phyloP scores from a whole-genome alignment of 345 rosid species.

The Eucalyptus fibrosa region DNA sequence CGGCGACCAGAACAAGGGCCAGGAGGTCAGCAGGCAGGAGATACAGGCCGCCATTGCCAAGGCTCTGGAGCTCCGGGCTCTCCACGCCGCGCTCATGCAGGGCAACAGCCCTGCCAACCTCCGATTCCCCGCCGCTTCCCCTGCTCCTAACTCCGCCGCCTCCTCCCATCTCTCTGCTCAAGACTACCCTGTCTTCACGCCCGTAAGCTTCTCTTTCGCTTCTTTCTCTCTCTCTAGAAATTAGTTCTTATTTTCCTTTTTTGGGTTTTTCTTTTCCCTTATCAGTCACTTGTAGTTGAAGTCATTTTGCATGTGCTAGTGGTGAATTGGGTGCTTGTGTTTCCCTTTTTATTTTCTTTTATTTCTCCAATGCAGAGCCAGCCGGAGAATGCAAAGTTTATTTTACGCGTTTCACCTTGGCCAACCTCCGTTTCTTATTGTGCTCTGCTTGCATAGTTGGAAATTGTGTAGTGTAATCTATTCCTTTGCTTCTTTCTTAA shows the following conservation, averaged over 20 bases:
- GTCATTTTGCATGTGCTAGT: neutral
- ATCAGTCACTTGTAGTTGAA: neutral
- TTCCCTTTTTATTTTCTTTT: neutral
- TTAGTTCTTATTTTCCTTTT: neutral
- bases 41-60: slow-evolving; percentile 83
- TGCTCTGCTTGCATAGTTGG: neutral
- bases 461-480: neutral
- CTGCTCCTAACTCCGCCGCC: slow-evolving; percentile 38
- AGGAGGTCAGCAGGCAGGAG: slow-evolving; percentile 38
- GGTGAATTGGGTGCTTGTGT: neutral
- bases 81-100: slow-evolving; percentile 66
- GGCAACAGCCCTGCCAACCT: slow-evolving; percentile 47
- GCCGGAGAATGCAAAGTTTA: neutral
- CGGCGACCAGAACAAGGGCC: slow-evolving; percentile 9
- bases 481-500: neutral
- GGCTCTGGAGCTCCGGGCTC: slow-evolving; percentile 71
- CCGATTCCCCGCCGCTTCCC: slow-evolving; percentile 39
- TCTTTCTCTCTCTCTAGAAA: neutral
- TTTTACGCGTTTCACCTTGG: neutral
- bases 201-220: slow-evolving; percentile 34
- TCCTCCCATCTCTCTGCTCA: slow-evolving; percentile 55
- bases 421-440: neutral
- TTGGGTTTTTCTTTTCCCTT: neutral
- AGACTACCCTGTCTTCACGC: slow-evolving; percentile 94
- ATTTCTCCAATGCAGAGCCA: neutral